Percentiles rank a stretch among this genome's conserved stretches.
phyloP scores from a whole-genome alignment of 208 protist species.

The Vickermania spadyakhi region DNA sequence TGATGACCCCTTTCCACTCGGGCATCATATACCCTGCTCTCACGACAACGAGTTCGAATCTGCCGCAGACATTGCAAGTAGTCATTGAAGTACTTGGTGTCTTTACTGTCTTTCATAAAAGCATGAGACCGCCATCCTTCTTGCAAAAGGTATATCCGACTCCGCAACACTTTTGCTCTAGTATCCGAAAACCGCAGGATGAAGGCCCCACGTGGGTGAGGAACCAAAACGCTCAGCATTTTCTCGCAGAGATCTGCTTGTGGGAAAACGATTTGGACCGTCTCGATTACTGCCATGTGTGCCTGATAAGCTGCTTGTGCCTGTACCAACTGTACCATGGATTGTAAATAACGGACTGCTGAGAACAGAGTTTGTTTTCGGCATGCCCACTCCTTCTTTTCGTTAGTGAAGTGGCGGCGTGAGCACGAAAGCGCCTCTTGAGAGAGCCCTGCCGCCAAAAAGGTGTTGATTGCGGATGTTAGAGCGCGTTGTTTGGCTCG shows the following conservation, averaged over 20 bases:
- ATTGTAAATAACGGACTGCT: constrained; percentile 64
- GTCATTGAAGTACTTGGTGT: constrained; percentile 54
- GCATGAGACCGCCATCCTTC: constrained; percentile 60
- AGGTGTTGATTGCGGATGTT: constrained; percentile 44
- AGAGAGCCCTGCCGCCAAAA: constrained; percentile 43
- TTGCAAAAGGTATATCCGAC: constrained; percentile 39
- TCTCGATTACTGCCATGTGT: constrained; percentile 58
- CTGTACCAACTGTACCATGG: constrained; percentile 65
- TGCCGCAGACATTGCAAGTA: constrained; percentile 42
- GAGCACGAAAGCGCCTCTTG: constrained; percentile 44
- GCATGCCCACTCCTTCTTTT: constrained; percentile 55
- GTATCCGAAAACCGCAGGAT: constrained; percentile 61
- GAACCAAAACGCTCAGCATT: constrained; percentile 45
- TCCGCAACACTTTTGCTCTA: constrained; percentile 38
- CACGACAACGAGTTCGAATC: constrained; percentile 22
- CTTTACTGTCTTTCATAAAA: constrained; percentile 37
- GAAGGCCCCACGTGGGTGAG: constrained; percentile 23
- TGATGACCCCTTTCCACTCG: constrained; percentile 74
- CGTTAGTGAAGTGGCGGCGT: constrained; percentile 59
- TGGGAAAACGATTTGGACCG: constrained; percentile 60
- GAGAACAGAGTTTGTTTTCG: constrained; percentile 40
- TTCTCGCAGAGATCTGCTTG: constrained; percentile 73
- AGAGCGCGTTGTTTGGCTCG: constrained; percentile 54
- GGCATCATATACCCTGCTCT: constrained; percentile 42
- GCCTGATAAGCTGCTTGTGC: constrained; percentile 51